These are phyloP conservation scores for Cercospora zeina DNA, from an alignment of 2,329 filamentous ascomycete species.

Conservation along the genomic window DNA sequence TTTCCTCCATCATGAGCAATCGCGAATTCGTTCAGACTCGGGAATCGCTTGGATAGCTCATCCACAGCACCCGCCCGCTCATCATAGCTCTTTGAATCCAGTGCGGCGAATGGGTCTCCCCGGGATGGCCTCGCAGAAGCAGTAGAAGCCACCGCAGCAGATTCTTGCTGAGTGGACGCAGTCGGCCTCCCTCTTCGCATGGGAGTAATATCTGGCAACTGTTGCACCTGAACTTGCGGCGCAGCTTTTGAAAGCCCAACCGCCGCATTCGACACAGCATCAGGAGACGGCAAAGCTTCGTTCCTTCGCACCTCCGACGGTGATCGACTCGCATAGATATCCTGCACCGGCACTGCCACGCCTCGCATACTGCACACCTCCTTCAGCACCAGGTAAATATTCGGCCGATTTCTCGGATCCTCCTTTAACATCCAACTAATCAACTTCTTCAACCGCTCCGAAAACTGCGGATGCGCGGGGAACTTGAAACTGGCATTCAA, in stretches of 20 bases:
- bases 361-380: conserved; percentile 89
- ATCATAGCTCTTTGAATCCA: conserved; percentile 66
- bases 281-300: conserved; percentile 60
- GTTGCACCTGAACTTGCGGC: conserved; percentile 67
- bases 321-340: conserved; percentile 61
- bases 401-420: conserved; percentile 74
- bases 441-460: conserved; percentile 81
- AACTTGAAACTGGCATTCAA: conserved; percentile 94
- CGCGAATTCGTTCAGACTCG: conserved; percentile 89
- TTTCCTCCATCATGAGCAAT: conserved; percentile 68
- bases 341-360: conserved; percentile 77
- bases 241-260: conserved; percentile 81
- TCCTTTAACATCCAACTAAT: conserved; percentile 94
- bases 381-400: conserved; percentile 88
- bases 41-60: conserved; percentile 82
- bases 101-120: conserved; percentile 85
- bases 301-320: conserved; percentile 63
- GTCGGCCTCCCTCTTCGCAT: conserved; percentile 80
- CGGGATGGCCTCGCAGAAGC: conserved; percentile 66
- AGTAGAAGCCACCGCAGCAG: conserved; percentile 55
- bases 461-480: conserved; percentile 84
- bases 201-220: conserved; percentile 84
- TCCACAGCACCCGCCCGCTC: conserved; percentile 60
- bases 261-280: conserved; percentile 41
- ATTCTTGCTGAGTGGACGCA: conserved; percentile 49